Evolutionary conservation across 345 rosid species (phyloP), one percentile per base, ranked within the genome.

Genomic region (Hibiscus trionum): DNA sequence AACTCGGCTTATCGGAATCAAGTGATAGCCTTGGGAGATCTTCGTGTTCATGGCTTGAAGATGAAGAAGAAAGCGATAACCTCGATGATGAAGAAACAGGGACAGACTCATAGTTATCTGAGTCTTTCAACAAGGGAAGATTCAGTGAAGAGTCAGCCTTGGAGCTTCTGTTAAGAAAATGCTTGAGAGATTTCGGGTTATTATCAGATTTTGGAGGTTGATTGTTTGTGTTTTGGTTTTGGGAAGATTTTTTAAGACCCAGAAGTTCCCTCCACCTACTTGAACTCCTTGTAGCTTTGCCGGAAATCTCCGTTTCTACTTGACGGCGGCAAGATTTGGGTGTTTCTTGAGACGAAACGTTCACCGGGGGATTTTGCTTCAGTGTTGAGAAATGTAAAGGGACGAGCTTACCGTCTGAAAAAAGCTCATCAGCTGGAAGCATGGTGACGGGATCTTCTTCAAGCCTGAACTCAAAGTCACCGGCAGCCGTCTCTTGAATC

Each of bases 381-480:
- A 64, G 15, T 1, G 74, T 61, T 12, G 82, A 70, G 59, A 90
- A 77, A 56, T 89, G 96, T 12, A 90, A 82, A 3, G 98, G 97
- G 57, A 94, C 82, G 17, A 94, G 86, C 76, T 90, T 92, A 11
- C 98, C 98, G 66, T 88, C 86, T 69, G 90, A 86, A 76, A 94
- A 94, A 69, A 94, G 92, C 84, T 95, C 87, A 75, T 95, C 99
- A 26, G 99, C 99, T 5, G 97, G 85, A 6, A 95, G 84, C 97
- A 95, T 90, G 26, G 90, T 75, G 52, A 89, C 90, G 14, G 97
- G 91, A 80, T 90, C 88, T 50, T 89, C 90, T 55, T 89, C 90
- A 12, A 89, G 91, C n/a, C 92, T 84, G 81, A 95, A 95, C 90
- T 95, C 99, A 66, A 95, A 95, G 77, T 92, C 94, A 1, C 71